Percentiles rank a stretch among this genome's conserved stretches.
Conservation (phyloP, 176 grass and related monocot genomes). For the Secale cereale region DNA sequence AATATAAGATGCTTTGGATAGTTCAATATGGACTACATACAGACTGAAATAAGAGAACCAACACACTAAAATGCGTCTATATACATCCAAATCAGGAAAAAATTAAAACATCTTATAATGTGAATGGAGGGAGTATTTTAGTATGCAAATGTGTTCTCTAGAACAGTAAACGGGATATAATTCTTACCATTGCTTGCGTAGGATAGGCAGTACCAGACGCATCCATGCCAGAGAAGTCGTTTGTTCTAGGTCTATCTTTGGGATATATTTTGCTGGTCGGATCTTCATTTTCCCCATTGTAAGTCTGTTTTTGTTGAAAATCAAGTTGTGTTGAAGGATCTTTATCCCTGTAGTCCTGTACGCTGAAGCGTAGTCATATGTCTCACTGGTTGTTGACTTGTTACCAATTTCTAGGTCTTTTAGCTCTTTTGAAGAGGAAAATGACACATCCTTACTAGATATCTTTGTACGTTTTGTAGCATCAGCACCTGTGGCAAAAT, state of each 20-base stretch:
- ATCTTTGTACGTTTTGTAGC: conserved; percentile 37
- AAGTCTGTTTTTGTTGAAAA: conserved; percentile 57
- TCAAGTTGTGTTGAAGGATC: conserved; percentile 55
- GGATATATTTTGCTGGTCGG: conserved; percentile 36
- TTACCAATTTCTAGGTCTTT: conserved; percentile 58
- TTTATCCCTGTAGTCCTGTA: conserved; percentile 66
- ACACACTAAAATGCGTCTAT: no score
- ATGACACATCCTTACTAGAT: conserved; percentile 51
- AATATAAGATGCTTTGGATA: no score
- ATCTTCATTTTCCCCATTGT: conserved; percentile 50
- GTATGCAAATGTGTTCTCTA: conserved; percentile 1
- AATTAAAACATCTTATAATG: no score
- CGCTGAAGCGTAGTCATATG: conserved; percentile 45
- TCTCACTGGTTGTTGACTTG: conserved; percentile 46
- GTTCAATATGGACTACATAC: no score
- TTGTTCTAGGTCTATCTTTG: conserved; percentile 53
- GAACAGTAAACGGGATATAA: not conserved
- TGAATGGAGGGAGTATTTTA: not conserved
- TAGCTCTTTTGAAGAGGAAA: conserved; percentile 44
- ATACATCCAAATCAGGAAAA: no score
- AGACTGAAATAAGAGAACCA: no score
- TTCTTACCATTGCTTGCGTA: conserved; percentile 56
- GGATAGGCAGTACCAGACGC: conserved; percentile 46
- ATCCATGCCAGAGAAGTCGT: conserved; percentile 52
- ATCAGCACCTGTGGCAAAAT: conserved; percentile 39